These are phyloP conservation scores for Solanum lycopersicoides DNA, from an alignment of 257 asterid species.

Conservation along the genomic window DNA sequence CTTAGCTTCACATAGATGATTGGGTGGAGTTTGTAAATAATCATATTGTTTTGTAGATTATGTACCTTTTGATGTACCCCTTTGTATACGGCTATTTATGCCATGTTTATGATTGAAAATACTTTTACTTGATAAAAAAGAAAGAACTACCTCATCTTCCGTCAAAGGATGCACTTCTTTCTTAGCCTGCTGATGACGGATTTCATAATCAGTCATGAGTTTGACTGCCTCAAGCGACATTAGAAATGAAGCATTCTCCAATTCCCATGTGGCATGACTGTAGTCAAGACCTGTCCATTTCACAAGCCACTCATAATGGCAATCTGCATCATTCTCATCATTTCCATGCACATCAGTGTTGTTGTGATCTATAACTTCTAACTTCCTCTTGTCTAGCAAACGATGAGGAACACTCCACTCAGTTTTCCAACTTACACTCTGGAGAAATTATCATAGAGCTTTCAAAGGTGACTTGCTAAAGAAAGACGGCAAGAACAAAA, in stretches of 20 bases:
- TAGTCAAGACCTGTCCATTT: constrained; percentile 30
- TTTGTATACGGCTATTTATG: neutral
- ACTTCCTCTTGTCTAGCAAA: constrained; percentile 18
- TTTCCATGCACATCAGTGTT: no score
- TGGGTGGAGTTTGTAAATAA: neutral
- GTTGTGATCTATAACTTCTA: neutral
- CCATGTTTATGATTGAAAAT: neutral
- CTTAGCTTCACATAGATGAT: neutral
- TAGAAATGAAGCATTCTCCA: constrained; percentile 21
- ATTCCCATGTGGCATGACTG: constrained; percentile 24
- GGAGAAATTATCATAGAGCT: neutral
- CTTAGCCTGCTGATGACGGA: constrained; percentile 5
- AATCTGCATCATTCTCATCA: neutral
- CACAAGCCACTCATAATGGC: constrained; percentile 26
- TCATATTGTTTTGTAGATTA: neutral
- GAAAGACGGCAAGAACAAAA: neutral
- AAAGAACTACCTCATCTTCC: constrained; percentile 13
- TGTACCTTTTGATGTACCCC: neutral
- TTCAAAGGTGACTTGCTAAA: neutral
- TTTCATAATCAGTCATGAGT: constrained; percentile 13
- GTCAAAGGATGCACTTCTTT: neutral
- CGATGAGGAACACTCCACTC: constrained; percentile 22
- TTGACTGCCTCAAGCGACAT: constrained; percentile 10
- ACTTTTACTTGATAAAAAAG: neutral
- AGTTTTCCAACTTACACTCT: constrained; percentile 13